Conservation (phyloP, 345 rosid genomes). For the Gossypium ekmanianum region DNA sequence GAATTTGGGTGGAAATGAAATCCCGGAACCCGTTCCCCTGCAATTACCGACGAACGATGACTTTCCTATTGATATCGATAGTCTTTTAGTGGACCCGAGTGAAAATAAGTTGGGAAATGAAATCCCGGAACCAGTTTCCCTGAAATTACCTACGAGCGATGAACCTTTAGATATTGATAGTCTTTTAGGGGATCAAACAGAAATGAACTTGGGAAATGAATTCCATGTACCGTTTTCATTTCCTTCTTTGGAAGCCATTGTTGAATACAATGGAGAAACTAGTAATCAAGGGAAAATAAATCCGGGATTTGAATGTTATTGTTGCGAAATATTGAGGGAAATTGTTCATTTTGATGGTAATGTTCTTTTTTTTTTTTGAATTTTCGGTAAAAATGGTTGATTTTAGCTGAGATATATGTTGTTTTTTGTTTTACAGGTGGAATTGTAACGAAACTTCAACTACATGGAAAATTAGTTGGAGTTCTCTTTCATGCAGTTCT, state of each 20-base stretch:
- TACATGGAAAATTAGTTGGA: slow-evolving; percentile 3
- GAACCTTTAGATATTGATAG: neutral
- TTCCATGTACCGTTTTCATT: neutral
- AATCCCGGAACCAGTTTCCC: neutral
- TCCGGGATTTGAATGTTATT: neutral
- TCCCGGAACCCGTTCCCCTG: neutral
- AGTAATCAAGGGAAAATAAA: neutral
- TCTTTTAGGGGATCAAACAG: neutral
- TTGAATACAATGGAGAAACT: neutral
- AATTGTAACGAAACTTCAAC: neutral
- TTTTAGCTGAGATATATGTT: neutral
- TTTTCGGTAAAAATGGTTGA: neutral
- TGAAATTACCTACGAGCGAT: neutral
- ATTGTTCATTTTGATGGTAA: neutral
- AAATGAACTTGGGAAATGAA: neutral
- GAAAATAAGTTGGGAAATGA: neutral
- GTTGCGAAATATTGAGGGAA: slow-evolving; percentile 6
- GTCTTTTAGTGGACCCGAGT: neutral
- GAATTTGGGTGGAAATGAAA: neutral
- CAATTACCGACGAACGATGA: neutral
- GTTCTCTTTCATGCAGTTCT: slow-evolving; percentile 2
- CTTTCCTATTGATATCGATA: no score
- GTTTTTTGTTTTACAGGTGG: neutral
- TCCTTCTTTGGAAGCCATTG: neutral
- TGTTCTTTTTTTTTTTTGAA: neutral